These are phyloP conservation scores for Acanthamoeba castellanii DNA, from an alignment of 208 protist species.

Conservation along the genomic window DNA sequence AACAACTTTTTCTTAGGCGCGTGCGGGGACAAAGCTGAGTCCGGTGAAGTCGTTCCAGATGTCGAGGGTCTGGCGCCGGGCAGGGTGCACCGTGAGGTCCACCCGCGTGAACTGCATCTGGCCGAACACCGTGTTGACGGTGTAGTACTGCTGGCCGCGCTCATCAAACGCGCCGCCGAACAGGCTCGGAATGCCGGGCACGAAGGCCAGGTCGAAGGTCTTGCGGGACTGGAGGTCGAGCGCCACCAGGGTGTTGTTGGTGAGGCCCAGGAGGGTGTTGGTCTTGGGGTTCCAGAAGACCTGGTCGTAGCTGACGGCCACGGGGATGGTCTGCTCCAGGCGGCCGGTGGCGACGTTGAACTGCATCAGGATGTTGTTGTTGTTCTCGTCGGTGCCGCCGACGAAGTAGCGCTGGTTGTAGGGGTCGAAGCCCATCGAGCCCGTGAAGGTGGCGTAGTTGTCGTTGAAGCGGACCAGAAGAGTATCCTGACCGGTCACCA, in stretches of 20 bases:
- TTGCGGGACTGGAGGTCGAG: background rate
- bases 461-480: background rate
- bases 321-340: slow-evolving; percentile 35
- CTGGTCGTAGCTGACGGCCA: slow-evolving; percentile 11
- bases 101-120: slow-evolving; percentile 40
- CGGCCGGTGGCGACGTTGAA: slow-evolving; percentile 20
- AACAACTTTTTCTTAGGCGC: too few species aligned
- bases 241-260: slow-evolving; percentile 41
- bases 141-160: slow-evolving; percentile 5
- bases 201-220: background rate
- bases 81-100: background rate
- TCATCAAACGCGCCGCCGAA: background rate
- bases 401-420: slow-evolving; percentile 61
- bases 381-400: slow-evolving; percentile 26
- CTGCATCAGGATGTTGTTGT: slow-evolving; percentile 58
- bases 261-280: slow-evolving; percentile 26
- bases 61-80: background rate
- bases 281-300: slow-evolving; percentile 47
- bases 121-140: background rate
- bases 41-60: slow-evolving; percentile 46
- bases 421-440: background rate
- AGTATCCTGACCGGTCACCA: background rate
- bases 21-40: background rate
- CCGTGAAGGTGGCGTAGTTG: background rate
- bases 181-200: background rate